Evolutionary conservation across 108 stramenopile species (phyloP).

Genomic region (Conticribra weissflogii): DNA sequence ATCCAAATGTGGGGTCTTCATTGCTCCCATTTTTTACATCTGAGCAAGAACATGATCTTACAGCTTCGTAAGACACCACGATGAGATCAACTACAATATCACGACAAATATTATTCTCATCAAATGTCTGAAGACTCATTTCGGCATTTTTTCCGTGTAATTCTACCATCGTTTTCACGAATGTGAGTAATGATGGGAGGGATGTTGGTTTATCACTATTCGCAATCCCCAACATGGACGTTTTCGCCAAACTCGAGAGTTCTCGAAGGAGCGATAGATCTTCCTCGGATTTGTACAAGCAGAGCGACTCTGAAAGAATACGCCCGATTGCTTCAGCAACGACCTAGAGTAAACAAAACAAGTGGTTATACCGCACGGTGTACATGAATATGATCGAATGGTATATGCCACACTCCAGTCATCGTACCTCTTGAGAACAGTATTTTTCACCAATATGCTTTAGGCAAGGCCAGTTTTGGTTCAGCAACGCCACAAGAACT

Average conservation of each 20-base stretch:
- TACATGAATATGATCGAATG: not conserved
- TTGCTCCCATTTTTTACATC: not conserved
- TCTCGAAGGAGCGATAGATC: conserved; percentile 21
- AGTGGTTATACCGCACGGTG: not conserved
- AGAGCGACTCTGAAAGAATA: conserved; percentile 18
- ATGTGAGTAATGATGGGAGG: conserved; percentile 16
- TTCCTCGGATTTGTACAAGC: conserved; percentile 16
- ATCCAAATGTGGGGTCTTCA: too few relatives aligned
- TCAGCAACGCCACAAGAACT: conserved; percentile 37
- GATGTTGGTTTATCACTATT: conserved; percentile 15
- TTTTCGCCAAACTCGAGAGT: conserved; percentile 11
- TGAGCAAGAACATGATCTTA: not conserved
- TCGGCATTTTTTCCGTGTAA: conserved; percentile 17
- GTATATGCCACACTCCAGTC: conserved; percentile 7
- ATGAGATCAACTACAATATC: conserved; percentile 20
- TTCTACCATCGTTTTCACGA: conserved; percentile 23
- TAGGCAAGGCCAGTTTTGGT: conserved; percentile 54
- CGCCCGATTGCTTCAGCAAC: conserved; percentile 24
- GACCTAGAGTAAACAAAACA: conserved; percentile 5
- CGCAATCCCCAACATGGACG: not conserved
- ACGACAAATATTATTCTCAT: conserved; percentile 3
- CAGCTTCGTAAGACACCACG: conserved; percentile 30
- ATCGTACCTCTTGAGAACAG: conserved; percentile 49
- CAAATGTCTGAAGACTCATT: not conserved
- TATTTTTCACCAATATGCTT: conserved; percentile 36